Evolutionary conservation across 805 yeast genomes (phyloP).

Genomic region (Candida railenensis): DNA sequence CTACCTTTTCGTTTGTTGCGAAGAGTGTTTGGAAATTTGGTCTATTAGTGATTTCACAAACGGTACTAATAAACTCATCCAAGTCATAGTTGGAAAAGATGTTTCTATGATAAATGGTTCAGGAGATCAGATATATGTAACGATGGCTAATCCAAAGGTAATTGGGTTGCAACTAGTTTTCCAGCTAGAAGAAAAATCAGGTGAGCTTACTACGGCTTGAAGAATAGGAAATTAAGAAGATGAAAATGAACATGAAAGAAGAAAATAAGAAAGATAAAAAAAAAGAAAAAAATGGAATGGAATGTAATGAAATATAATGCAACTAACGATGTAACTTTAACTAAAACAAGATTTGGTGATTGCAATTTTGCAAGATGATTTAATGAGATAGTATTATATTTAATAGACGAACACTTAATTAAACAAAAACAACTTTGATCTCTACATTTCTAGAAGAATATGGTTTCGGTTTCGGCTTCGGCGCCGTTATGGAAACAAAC

Average conservation of each 20-base stretch:
- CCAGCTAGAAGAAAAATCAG: slow-evolving; percentile 18
- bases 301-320: background rate
- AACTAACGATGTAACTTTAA: background rate
- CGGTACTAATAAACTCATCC: slow-evolving; percentile 51
- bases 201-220: background rate
- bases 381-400: background rate
- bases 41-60: slow-evolving; percentile 47
- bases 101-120: slow-evolving; percentile 33
- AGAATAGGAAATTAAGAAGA: background rate
- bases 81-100: slow-evolving; percentile 72
- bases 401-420: too few species aligned
- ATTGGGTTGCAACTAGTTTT: slow-evolving; percentile 62
- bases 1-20: slow-evolving; percentile 48
- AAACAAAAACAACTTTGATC: too few species aligned
- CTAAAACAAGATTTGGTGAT: background rate
- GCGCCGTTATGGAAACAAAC: too few species aligned
- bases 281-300: background rate
- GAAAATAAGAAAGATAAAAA: background rate
- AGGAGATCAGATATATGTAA: slow-evolving; percentile 18
- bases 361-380: background rate
- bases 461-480: too few species aligned
- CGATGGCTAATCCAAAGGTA: slow-evolving; percentile 65
- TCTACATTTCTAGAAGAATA: too few species aligned
- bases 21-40: slow-evolving; percentile 71
- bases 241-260: background rate